Percentiles rank a stretch among this genome's conserved stretches.
phyloP scores from a whole-genome alignment of 2,329 filamentous ascomycete genomes.

The Tolypocladium nubicola region DNA sequence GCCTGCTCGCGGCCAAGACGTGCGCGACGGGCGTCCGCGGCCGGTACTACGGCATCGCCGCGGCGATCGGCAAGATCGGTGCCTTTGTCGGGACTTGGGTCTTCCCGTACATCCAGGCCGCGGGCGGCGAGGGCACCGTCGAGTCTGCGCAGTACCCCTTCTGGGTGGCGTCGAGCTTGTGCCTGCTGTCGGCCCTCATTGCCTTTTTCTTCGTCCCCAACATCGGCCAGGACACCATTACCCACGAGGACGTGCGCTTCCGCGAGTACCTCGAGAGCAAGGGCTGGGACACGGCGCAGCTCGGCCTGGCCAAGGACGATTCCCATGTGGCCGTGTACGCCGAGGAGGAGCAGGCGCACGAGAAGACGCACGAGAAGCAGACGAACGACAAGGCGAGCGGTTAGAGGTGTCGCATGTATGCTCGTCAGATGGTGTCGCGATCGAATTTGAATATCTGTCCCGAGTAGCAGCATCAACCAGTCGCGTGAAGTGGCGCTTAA shows the following conservation, averaged over 20 bases:
- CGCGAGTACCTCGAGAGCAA: constrained; percentile 59
- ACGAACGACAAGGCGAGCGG: background rate
- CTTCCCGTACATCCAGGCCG: constrained; percentile 61
- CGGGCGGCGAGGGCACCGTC: constrained; percentile 40
- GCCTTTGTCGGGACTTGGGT: constrained; percentile 82
- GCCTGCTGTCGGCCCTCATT: constrained; percentile 56
- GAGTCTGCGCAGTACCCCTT: constrained; percentile 76
- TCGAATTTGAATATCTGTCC: background rate
- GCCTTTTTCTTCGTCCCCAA: constrained; percentile 58
- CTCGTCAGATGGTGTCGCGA: background rate
- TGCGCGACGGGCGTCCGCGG: constrained; percentile 82
- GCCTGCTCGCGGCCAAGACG: constrained; percentile 76
- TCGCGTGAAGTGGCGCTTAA: background rate
- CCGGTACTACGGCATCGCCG: constrained; percentile 59
- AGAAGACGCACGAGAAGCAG: background rate
- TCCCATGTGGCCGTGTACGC: background rate
- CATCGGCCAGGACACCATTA: constrained; percentile 79
- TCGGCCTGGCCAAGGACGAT: constrained; percentile 22
- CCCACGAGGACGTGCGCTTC: constrained; percentile 66
- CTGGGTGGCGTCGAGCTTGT: constrained; percentile 70
- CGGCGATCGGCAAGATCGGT: constrained; percentile 64
- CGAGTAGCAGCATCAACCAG: background rate
- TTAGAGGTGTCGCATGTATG: background rate
- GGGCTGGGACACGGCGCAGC: constrained; percentile 61
- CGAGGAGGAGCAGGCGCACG: constrained; percentile 1